A percentile compares a stretch with the other conserved stretches of the same genome.
These are phyloP conservation scores for Tetrapyrgos nigripes DNA, from an alignment of 1,284 basidiomycete genomes.

Conservation along the genomic window DNA sequence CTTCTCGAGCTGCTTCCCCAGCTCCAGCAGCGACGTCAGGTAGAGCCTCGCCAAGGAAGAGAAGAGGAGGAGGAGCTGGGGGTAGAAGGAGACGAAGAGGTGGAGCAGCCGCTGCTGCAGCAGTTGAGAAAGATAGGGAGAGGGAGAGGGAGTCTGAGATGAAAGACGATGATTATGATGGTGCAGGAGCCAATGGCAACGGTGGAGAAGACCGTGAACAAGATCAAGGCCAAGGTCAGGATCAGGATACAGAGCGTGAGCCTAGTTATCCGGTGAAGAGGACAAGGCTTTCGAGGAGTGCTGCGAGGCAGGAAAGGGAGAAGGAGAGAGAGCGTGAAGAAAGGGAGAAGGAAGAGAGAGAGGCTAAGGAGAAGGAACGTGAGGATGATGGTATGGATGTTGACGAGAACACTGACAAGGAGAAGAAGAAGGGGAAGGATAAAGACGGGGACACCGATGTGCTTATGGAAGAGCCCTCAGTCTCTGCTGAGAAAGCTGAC, in stretches of 20 bases:
- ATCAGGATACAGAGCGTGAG: constrained; percentile 27
- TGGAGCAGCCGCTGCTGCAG: too few relatives aligned
- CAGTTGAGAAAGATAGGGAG: neutral
- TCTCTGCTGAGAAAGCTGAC: too few relatives aligned
- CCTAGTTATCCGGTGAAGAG: constrained; percentile 47
- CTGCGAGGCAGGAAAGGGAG: constrained; percentile 23
- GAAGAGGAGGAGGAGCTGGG: constrained; percentile 33
- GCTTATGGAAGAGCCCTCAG: neutral
- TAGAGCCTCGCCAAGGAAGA: neutral
- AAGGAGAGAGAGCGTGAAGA: constrained; percentile 25
- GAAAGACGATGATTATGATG: neutral
- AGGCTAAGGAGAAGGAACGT: constrained; percentile 33
- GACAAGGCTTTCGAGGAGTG: constrained; percentile 48
- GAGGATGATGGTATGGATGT: constrained; percentile 53
- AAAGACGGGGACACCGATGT: neutral
- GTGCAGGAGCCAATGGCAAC: constrained; percentile 10
- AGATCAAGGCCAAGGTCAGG: too few relatives aligned
- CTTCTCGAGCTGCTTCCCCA: neutral
- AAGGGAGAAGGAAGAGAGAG: constrained; percentile 13
- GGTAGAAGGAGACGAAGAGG: constrained; percentile 41
- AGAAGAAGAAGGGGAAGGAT: constrained; percentile 10
- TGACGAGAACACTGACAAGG: constrained; percentile 34
- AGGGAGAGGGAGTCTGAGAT: neutral
- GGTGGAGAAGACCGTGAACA: constrained; percentile 8
- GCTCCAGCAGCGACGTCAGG: neutral